Conservation (phyloP, 495 filamentous ascomycete genomes). For the Aspergillus hancockii region DNA sequence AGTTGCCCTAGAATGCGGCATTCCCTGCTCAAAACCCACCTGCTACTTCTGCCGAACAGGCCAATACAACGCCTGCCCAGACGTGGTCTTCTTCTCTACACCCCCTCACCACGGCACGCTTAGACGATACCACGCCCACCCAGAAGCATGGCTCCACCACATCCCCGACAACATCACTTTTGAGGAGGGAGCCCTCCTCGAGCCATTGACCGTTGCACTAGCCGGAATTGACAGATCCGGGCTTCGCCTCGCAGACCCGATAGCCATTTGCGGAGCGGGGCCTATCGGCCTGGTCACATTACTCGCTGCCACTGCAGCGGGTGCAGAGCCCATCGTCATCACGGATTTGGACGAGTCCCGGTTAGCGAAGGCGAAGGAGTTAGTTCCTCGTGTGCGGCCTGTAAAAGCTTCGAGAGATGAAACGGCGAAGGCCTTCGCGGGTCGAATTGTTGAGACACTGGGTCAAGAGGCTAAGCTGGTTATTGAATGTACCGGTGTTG, state of each 20-base stretch:
- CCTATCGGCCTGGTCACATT: slow-evolving; percentile 64
- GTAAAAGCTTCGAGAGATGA: slow-evolving; percentile 42
- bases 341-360: slow-evolving; percentile 55
- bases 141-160: slow-evolving; percentile 51
- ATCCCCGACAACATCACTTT: slow-evolving; percentile 59
- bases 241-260: slow-evolving; percentile 43
- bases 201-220: slow-evolving; percentile 71
- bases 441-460: slow-evolving; percentile 34
- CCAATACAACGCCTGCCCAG: slow-evolving; percentile 71
- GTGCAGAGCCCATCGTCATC: slow-evolving; percentile 60
- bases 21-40: slow-evolving; percentile 53
- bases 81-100: slow-evolving; percentile 62
- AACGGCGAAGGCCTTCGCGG: slow-evolving; percentile 40
- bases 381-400: slow-evolving; percentile 50
- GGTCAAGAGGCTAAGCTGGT: slow-evolving; percentile 47
- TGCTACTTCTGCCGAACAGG: slow-evolving; percentile 61
- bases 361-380: slow-evolving; percentile 53
- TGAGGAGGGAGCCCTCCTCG: slow-evolving; percentile 65
- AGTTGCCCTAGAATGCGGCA: slow-evolving; percentile 70
- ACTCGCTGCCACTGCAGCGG: slow-evolving; percentile 53
- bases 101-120: slow-evolving; percentile 54
- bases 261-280: slow-evolving; percentile 70
- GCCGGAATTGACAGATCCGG: slow-evolving; percentile 59
- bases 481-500: slow-evolving; percentile 60
- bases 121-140: slow-evolving; percentile 57